Percentiles rank a stretch among this genome's conserved stretches.
Conservation (phyloP, 2,329 filamentous ascomycete species). For the Diaporthe citriasiana region DNA sequence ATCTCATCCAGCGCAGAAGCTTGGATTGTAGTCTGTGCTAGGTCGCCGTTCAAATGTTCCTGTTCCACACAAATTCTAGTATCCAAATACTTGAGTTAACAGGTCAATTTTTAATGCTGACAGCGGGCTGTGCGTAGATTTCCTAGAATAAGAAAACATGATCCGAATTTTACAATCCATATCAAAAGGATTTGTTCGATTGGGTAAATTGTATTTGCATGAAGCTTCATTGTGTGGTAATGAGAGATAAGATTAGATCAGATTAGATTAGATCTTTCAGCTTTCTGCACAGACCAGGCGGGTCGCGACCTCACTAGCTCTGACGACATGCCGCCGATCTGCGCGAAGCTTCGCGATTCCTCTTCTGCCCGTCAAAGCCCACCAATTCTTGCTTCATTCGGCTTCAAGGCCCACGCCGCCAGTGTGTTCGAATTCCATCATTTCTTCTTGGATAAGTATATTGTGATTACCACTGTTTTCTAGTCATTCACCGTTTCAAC, state of each 20-base stretch:
- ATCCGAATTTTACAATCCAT: no score
- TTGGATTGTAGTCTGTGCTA: no score
- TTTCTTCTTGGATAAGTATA: background rate
- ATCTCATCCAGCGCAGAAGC: no score
- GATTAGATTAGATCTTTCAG: constrained; percentile 7
- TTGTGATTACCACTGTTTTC: background rate
- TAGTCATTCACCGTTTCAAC: background rate
- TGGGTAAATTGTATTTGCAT: no score
- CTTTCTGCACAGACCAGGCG: constrained; percentile 10
- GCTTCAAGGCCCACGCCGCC: background rate
- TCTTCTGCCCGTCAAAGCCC: background rate
- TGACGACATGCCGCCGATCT: constrained; percentile 25
- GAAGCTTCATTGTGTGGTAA: no score
- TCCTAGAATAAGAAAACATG: no score
- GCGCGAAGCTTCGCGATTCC: background rate
- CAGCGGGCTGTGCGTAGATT: no score
- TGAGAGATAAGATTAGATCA: constrained; percentile 31
- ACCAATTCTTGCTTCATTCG: background rate
- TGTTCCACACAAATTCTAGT: no score
- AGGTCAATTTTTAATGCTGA: no score
- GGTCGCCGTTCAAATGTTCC: no score
- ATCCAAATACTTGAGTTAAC: no score
- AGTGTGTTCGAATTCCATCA: background rate
- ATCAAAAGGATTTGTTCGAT: no score
- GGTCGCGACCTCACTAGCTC: background rate